Base-by-base conservation (phyloP, 768 basidiomycete genomes). In the Cyclocybe cylindracea region DNA sequence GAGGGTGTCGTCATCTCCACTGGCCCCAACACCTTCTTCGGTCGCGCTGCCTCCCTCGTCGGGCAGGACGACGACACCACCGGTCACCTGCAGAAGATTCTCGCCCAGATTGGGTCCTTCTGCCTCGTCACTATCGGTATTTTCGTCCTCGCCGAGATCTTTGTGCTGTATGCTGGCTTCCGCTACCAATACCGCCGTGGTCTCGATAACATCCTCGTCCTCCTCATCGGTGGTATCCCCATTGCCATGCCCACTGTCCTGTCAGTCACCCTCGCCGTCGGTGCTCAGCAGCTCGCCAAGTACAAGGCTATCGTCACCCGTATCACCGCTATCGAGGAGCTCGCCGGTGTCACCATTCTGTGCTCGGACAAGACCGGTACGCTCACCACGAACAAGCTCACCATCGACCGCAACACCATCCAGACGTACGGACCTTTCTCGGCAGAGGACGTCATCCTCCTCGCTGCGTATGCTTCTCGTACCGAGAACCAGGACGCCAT, bases 401-500 rank as follows among this genome's bases (percentile, higher is more conserved):
- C 95, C 62, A 97, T 98, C 64, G 96, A 98, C 73, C 88, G 82
- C 65, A 80, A 84, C 63, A 94, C 94, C 52, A 88, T 98, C 72
- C 86, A 87, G 62, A 93, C 90, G 5, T 98, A 97, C 74, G 87
- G 88, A 53, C 81, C 86, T 51, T 94, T 92, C 81, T 84, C 85
- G 49, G 78, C 90, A 39, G 93, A 95, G 44, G 92, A 97, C 55
- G 88, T 96, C 65, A 86, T 97, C 70, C 88, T 95, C 53, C 86
- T 96, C 57, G 88, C 95, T 40, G 93, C 94, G 34, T 98, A 97
- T 70, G 92, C 93, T 37, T 98, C 94, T 50, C 94, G 96, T 70
- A 96, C 93, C 39, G 96, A 98, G 83, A 98, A 98, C 78, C 93
- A 95, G 79, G 96, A 98, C 63, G 96, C 96, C 42, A 98, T 98